Base-by-base conservation (phyloP, 768 basidiomycete species). In the Leccinellum luteum region DNA sequence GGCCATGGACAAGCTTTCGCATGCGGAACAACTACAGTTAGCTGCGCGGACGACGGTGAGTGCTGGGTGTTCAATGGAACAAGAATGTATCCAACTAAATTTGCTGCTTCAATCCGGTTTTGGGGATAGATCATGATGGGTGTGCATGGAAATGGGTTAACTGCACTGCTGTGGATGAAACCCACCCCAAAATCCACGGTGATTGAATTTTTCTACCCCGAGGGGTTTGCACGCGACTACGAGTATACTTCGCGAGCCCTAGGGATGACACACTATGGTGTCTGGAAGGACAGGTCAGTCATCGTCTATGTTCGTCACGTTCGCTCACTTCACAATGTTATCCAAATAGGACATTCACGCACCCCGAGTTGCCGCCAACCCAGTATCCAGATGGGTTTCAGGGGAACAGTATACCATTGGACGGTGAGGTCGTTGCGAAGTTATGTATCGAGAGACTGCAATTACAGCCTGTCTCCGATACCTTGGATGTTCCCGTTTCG, bases 141-240 rank as follows among this genome's bases (percentile, higher is more conserved):
- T 56, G 89, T 96, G 15, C 94, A 96, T 65, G 94, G 94, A 10
- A 96, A 97, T 67, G 94, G 92, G 31, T 71, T 97, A 38, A 95
- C 93, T 0, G 81, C 91, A 28, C 80, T 95, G 1, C 69, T 97
- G 5, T 97, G 93, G 94, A 97, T 96, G 94, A 87, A 89, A 23
- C 89, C 91, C 2, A 84, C 82, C 3, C 85, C 86, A 6, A 79
- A 87, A 17, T 82, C 91, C 31, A 93, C 94, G 0, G 92, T 97
- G 31, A 91, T 96, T 67, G 94, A 97, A 66, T 94, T 97, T 74
- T 94, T 94, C 72, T 91, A 79, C 71, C 88, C 88, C 0, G 79
- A 80, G 43, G 92, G 93, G 3, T 94, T 94, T 67, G 90, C 93
- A 12, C 81, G 84, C 61, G 92, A 94, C 69, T 94, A 94, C 66